phyloP scores from a whole-genome alignment of 176 grass and related monocot species.

The Phoenix dactylifera region DNA sequence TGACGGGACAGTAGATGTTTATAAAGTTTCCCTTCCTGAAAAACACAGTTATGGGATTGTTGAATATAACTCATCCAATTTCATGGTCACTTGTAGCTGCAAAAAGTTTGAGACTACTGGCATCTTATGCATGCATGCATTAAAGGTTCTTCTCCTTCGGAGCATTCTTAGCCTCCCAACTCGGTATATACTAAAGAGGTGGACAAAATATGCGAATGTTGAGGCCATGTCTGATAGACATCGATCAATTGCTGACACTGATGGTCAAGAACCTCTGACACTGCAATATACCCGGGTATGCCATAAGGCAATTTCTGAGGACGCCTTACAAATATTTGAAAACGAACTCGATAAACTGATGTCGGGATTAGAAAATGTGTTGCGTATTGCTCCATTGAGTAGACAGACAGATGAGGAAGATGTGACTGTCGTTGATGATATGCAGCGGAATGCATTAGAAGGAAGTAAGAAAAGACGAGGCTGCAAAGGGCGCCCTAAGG shows the following conservation, averaged over 20 bases:
- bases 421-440: constrained; percentile 12
- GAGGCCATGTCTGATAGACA: background rate
- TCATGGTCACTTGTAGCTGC: background rate
- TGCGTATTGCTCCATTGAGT: constrained; percentile 23
- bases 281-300: constrained; percentile 1
- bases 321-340: constrained; percentile 31
- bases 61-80: too few species aligned
- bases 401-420: constrained; percentile 27
- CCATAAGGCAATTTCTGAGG: constrained; percentile 22
- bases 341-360: constrained; percentile 28
- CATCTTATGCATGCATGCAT: constrained; percentile 14
- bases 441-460: constrained; percentile 7
- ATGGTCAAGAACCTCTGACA: background rate
- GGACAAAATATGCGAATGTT: constrained; percentile 7
- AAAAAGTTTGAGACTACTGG: constrained; percentile 6
- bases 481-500: constrained; percentile 18
- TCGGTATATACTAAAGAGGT: constrained; percentile 8
- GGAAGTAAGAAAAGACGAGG: constrained; percentile 19
- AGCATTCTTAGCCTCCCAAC: constrained; percentile 6
- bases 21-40: too few species aligned
- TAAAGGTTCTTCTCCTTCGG: constrained; percentile 7
- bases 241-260: background rate
- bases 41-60: too few species aligned
- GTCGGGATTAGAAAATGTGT: constrained; percentile 29
- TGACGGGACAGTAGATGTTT: background rate